Evolutionary conservation across 176 grass and related monocot genomes (phyloP).

Genomic region (Rhynchospora breviuscula): DNA sequence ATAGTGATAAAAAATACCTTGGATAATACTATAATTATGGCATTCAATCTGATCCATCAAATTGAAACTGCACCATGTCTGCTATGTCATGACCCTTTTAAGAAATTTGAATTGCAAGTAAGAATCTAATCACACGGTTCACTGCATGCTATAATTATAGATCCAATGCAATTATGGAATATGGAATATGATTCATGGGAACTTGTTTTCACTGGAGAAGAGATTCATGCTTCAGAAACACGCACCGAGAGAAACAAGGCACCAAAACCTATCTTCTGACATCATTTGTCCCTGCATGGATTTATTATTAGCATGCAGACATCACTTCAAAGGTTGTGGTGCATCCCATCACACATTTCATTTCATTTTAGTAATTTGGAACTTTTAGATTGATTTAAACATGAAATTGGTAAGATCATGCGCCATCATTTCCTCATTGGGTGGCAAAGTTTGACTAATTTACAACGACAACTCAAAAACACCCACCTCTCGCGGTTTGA

Average conservation of each 20-base stretch:
- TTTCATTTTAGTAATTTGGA: background rate
- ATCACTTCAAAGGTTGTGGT: background rate
- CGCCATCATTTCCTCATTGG: conserved; percentile 25
- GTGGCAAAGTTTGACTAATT: conserved; percentile 22
- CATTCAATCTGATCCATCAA: too few species aligned
- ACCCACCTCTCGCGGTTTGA: conserved; percentile 28
- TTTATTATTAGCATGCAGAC: conserved; percentile 20
- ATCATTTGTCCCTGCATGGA: conserved; percentile 9
- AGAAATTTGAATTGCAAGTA: background rate
- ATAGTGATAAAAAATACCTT: too few species aligned
- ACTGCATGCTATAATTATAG: background rate
- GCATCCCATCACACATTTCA: conserved; percentile 12
- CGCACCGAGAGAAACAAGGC: background rate
- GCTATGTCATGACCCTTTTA: too few species aligned
- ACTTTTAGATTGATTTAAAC: conserved; percentile 5
- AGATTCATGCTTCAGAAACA: background rate
- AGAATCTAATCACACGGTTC: background rate
- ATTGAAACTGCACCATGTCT: too few species aligned
- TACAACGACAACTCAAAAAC: conserved; percentile 6
- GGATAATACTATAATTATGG: too few species aligned
- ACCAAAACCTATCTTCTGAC: background rate
- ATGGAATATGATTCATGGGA: background rate
- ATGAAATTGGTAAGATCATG: conserved; percentile 18
- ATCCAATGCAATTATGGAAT: background rate
- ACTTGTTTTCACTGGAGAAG: background rate